Base-by-base conservation (phyloP, 495 filamentous ascomycete species). In the Neurospora sp. region DNA sequence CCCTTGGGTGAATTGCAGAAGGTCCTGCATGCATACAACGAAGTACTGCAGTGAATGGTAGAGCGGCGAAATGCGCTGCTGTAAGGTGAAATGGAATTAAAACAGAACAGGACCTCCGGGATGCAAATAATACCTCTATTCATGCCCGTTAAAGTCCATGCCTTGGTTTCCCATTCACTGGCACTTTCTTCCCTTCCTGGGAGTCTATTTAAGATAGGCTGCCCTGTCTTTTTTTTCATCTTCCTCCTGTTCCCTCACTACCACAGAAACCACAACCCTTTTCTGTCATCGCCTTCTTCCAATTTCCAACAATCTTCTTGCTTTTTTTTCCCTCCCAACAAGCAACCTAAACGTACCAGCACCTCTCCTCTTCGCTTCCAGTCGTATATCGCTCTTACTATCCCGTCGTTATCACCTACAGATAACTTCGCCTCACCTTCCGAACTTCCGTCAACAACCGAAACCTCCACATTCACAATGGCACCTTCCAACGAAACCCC, bases 291-390 rank as follows among this genome's bases (percentile, higher is more conserved):
- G 20, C 45, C 45, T 48, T 31, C 27, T 22, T 12, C 9, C 45
- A 3, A 20, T 9, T 4, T 53, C 3, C 45, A 22, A 9, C 20
- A 6, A n/a, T 44, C 8, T 42, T 44, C 6, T 18, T 44, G 2
- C 42, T n/a, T 7, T 9, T n/a, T n/a, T 31, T 31, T 3, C 0
- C 27, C 3, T 31, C 27, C 18, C 3, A 0, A 6, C 0, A 18
- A 18, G 10, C 9, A 48, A 48, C n/a, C 44, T 22, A n/a, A 20
- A 20, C 44, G 14, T 45, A n/a, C 42, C 3, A n/a, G 1, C 44
- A 45, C 3, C 27, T 31, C 27, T 31, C 18, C 45, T 22, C 4
- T 4, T 53, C 20, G 20, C 45, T 14, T 53, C 45, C 3, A 31
- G 3, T 48, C 27, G 4, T 37, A 37, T 9, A 48, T 48, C n/a